Conservation (phyloP, 2,329 filamentous ascomycete species). For the Fusarium torulosum region DNA sequence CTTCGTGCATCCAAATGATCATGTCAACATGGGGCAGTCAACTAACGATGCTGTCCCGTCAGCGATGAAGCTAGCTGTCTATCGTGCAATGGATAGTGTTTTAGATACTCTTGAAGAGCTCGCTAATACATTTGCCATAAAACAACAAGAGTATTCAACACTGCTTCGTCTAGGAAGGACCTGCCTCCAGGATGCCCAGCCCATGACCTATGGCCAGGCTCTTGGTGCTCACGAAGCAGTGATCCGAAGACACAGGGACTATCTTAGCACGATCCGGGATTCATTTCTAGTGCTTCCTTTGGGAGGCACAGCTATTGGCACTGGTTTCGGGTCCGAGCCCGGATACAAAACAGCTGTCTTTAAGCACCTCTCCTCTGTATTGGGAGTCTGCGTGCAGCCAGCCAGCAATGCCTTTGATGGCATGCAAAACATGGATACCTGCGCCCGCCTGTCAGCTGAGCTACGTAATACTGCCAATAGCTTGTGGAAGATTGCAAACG, state of each 20-base stretch:
- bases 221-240: constrained; percentile 12
- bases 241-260: background rate
- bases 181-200: constrained; percentile 13
- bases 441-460: constrained; percentile 7
- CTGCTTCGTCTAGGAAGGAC: constrained; percentile 11
- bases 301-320: constrained; percentile 16
- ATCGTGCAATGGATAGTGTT: background rate
- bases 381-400: background rate
- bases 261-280: constrained; percentile 5
- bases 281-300: background rate
- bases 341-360: constrained; percentile 4
- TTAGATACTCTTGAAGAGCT: background rate
- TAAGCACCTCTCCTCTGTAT: background rate
- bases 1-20: constrained; percentile 11
- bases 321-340: constrained; percentile 2
- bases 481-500: constrained; percentile 17
- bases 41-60: constrained; percentile 10
- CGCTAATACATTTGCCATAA: background rate
- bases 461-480: constrained; percentile 15
- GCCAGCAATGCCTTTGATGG: constrained; percentile 5
- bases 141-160: background rate
- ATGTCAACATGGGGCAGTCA: constrained; percentile 15
- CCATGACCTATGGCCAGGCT: constrained; percentile 7
- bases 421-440: constrained; percentile 15
- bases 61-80: constrained; percentile 16